phyloP scores from a whole-genome alignment of 148 eudicot genomes.

The Chenopodium album region DNA sequence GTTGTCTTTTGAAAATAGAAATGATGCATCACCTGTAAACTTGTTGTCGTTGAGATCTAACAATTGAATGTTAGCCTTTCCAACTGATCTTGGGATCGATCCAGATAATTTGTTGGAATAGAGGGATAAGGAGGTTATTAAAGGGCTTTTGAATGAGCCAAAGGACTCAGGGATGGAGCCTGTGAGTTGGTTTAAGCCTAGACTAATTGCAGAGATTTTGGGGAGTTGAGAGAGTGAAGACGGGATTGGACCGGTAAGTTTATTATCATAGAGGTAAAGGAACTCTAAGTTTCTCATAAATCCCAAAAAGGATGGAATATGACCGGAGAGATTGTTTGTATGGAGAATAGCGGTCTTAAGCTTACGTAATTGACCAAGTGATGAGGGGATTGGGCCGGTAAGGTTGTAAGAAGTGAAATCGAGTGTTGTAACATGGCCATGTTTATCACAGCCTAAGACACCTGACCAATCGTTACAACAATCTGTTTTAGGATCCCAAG shows the following conservation, averaged over 20 bases:
- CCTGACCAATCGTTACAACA: constrained; percentile 12
- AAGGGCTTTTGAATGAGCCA: not conserved
- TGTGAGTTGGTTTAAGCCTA: not conserved
- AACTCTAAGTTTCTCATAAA: not conserved
- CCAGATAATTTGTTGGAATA: not conserved
- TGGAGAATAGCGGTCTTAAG: not conserved
- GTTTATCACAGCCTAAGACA: constrained; percentile 6
- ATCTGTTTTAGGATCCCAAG: constrained; percentile 13
- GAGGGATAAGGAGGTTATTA: not conserved
- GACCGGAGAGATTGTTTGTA: not conserved
- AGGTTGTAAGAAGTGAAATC: not conserved
- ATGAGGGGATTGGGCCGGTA: not conserved
- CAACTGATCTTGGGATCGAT: not conserved
- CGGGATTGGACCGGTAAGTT: not conserved
- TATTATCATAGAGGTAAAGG: not conserved
- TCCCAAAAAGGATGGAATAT: not conserved
- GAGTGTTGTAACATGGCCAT: constrained; percentile 25
- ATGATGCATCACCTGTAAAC: not conserved
- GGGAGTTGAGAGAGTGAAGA: not conserved
- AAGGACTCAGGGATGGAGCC: not conserved
- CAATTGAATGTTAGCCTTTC: not conserved
- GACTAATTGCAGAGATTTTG: not conserved
- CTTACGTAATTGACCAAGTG: not conserved
- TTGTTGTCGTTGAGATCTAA: not conserved
- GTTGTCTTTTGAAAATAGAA: not conserved